These are phyloP conservation scores for Phytopythium boreale DNA, from an alignment of 352 stramenopile genomes.

Conservation along the genomic window DNA sequence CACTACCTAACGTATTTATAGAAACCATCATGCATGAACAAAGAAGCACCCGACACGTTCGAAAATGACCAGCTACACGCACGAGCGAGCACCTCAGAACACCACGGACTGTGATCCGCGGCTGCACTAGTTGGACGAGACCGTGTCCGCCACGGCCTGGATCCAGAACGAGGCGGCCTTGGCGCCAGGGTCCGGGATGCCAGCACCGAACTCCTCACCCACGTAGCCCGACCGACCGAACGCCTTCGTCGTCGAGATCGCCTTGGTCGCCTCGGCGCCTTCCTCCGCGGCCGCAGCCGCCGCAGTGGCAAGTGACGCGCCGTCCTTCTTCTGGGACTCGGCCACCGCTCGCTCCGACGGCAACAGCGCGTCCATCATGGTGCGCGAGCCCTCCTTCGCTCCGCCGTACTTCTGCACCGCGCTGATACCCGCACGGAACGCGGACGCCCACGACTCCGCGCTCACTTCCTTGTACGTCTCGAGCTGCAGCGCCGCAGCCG, in stretches of 20 bases:
- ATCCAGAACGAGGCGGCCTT: constrained; percentile 92
- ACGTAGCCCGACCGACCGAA: constrained; percentile 90
- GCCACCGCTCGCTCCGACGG: constrained; percentile 71
- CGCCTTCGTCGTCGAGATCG: constrained; percentile 77
- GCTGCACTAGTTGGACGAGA: constrained; percentile 26
- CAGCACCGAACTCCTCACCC: constrained; percentile 71
- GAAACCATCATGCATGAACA: not conserved
- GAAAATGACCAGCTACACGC: not conserved
- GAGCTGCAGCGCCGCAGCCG: constrained; percentile 50
- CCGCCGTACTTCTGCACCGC: constrained; percentile 91
- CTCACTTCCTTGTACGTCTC: constrained; percentile 33
- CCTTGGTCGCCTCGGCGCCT: constrained; percentile 90
- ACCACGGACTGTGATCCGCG: not conserved
- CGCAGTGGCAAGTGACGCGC: constrained; percentile 23
- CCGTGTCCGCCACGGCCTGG: constrained; percentile 43
- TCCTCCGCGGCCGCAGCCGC: constrained; percentile 75
- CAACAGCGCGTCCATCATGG: constrained; percentile 96
- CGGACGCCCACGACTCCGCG: constrained; percentile 39
- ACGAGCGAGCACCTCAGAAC: not conserved
- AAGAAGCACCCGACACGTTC: not conserved
- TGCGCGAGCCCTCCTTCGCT: constrained; percentile 91
- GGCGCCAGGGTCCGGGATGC: constrained; percentile 93
- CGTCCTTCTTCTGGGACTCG: constrained; percentile 17
- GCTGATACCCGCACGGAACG: constrained; percentile 75
- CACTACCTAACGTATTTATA: too few species aligned